Conservation (phyloP, 352 stramenopile genomes). For the Thalassiosira delicatula region DNA sequence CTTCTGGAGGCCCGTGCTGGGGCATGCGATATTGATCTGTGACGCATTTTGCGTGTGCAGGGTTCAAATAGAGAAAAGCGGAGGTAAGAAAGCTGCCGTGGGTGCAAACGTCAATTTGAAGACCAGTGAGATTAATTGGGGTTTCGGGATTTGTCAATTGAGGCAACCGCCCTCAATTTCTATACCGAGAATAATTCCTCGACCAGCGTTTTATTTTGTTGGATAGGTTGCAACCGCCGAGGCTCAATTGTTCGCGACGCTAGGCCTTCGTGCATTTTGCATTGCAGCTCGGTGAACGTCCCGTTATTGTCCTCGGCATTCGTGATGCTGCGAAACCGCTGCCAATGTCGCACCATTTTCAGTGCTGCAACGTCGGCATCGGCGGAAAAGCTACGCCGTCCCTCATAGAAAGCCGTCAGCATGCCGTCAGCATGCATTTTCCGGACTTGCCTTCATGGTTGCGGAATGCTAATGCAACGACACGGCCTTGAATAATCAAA, state of each 20-base stretch:
- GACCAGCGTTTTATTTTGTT: conserved; percentile 6
- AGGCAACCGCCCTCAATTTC: too few relatives aligned
- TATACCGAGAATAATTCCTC: too few relatives aligned
- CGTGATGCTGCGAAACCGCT: too few relatives aligned
- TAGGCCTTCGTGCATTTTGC: too few relatives aligned
- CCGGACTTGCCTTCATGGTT: conserved; percentile 60
- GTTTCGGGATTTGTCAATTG: too few relatives aligned
- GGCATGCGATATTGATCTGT: conserved; percentile 99
- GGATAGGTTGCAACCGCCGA: too few relatives aligned
- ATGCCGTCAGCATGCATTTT: neutral
- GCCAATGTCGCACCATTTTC: too few relatives aligned
- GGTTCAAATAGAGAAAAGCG: neutral
- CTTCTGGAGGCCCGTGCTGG: conserved; percentile 97
- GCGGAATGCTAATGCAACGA: conserved; percentile 5
- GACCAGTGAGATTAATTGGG: neutral
- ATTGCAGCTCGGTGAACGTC: too few relatives aligned
- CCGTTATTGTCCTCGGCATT: too few relatives aligned
- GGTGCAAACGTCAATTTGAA: neutral
- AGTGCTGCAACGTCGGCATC: neutral
- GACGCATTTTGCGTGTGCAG: neutral
- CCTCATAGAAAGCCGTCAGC: neutral
- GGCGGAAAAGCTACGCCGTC: neutral
- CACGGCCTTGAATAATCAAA: neutral
- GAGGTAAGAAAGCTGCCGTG: neutral
- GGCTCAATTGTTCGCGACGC: too few relatives aligned